A percentile compares a stretch with the other conserved stretches of the same genome.
Evolutionary conservation across 73 alveolate species (phyloP).

Genomic region (Paramecium caudatum): DNA sequence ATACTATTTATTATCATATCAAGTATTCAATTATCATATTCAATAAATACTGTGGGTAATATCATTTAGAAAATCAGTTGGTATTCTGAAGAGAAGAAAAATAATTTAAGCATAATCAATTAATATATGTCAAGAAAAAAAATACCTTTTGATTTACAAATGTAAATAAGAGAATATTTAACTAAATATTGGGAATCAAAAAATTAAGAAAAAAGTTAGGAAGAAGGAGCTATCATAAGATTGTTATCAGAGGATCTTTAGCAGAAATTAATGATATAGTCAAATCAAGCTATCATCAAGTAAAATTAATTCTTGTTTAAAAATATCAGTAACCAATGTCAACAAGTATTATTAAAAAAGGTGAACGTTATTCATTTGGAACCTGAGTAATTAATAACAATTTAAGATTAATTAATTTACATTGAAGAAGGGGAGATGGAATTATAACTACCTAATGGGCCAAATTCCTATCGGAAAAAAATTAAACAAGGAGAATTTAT

Average conservation of each 20-base stretch:
- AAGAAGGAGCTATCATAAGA: slow-evolving; percentile 16
- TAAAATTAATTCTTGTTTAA: slow-evolving; percentile 5
- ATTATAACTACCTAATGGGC: neutral
- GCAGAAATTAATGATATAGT: neutral
- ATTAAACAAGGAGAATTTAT: slow-evolving; percentile 19
- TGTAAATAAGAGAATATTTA: slow-evolving; percentile 78
- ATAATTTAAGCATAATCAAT: slow-evolving; percentile 77
- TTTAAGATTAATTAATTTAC: slow-evolving; percentile 30
- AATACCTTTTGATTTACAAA: slow-evolving; percentile 76
- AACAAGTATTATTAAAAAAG: neutral
- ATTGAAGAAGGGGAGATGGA: slow-evolving; percentile 48
- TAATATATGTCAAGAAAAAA: slow-evolving; percentile 69
- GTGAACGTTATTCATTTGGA: neutral
- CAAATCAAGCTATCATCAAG: neutral
- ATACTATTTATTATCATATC: slow-evolving; percentile 82
- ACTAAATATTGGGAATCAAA: slow-evolving; percentile 77
- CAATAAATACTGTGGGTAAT: slow-evolving; percentile 82
- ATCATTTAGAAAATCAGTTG: slow-evolving; percentile 72
- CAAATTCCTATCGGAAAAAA: neutral
- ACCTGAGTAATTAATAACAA: neutral
- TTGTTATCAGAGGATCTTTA: slow-evolving; percentile 7
- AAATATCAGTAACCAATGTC: slow-evolving; percentile 7
- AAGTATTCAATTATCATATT: slow-evolving; percentile 87
- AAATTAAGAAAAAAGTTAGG: neutral
- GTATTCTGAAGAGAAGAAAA: slow-evolving; percentile 72